Percentiles rank a stretch among this genome's conserved stretches.
These are phyloP conservation scores for Dentipellis fragilis DNA, from an alignment of 768 basidiomycete genomes.

Conservation along the genomic window DNA sequence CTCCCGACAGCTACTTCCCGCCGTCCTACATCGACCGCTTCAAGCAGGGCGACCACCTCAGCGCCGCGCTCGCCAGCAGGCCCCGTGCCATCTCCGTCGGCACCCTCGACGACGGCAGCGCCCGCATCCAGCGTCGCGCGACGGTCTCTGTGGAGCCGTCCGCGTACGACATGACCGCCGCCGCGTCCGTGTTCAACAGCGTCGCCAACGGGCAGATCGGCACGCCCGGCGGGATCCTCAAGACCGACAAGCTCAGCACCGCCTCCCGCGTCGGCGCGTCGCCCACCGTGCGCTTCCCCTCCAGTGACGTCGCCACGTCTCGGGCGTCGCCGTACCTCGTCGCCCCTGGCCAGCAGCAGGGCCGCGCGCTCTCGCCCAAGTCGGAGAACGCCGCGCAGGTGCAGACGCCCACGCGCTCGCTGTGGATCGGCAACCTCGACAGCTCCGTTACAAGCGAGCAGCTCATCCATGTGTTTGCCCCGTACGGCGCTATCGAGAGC, in stretches of 20 bases:
- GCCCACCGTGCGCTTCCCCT: conserved; percentile 14
- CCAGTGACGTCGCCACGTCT: conserved; percentile 10
- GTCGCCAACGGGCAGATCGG: conserved; percentile 24
- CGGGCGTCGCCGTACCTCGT: conserved; percentile 59
- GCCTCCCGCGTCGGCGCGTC: conserved; percentile 5
- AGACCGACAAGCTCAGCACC: conserved; percentile 23
- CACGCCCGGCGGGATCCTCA: conserved; percentile 15
- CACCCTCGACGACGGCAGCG: conserved; percentile 63
- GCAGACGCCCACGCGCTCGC: conserved; percentile 88
- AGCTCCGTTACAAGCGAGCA: conserved; percentile 91
- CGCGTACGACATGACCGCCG: conserved; percentile 43
- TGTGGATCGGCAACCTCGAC: conserved; percentile 99
- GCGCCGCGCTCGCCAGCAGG: conserved; percentile 24
- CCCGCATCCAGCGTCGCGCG: conserved; percentile 60
- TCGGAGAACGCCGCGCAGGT: conserved; percentile 66
- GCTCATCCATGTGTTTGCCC: conserved; percentile 89
- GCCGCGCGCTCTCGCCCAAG: conserved; percentile 77
- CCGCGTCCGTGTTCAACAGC: conserved; percentile 37
- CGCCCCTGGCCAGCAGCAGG: conserved; percentile 56
- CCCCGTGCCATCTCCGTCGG: conserved; percentile 88
- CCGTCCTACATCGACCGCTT: conserved; percentile 4
- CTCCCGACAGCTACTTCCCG: conserved; percentile 55
- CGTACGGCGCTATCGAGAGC: conserved; percentile 96
- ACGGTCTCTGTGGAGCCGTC: conserved; percentile 28
- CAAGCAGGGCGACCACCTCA: conserved; percentile 10